Percentiles rank a stretch among this genome's conserved stretches.
Conservation (phyloP, 495 filamentous ascomycete genomes). For the Neohortaea acidophila region DNA sequence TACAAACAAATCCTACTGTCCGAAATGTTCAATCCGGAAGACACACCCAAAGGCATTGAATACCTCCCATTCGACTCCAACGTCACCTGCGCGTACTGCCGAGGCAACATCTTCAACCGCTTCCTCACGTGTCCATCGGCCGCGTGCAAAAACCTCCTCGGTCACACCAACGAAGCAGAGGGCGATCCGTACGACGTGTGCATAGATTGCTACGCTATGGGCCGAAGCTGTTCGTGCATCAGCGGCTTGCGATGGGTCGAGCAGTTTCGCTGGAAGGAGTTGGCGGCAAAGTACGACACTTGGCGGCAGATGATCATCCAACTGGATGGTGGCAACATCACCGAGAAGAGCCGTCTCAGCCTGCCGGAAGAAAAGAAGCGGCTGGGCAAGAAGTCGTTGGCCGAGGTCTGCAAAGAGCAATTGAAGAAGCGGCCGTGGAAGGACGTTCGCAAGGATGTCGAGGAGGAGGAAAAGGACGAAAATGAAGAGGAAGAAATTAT, state of each 20-base stretch:
- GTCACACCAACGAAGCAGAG: slow-evolving; percentile 22
- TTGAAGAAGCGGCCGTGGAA: slow-evolving; percentile 53
- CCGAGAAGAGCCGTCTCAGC: slow-evolving; percentile 44
- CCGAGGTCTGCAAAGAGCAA: slow-evolving; percentile 82
- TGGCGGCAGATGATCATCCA: slow-evolving; percentile 66
- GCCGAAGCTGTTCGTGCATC: slow-evolving; percentile 75
- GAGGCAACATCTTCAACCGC: slow-evolving; percentile 92
- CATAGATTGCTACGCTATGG: slow-evolving; percentile 93
- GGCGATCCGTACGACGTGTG: slow-evolving; percentile 67
- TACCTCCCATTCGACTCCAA: slow-evolving; percentile 67
- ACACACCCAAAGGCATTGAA: slow-evolving; percentile 44
- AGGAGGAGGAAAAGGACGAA: slow-evolving; percentile 21
- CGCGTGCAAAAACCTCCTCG: slow-evolving; percentile 42
- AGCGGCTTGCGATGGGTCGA: slow-evolving; percentile 81
- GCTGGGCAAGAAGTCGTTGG: slow-evolving; percentile 56
- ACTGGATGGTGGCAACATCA: slow-evolving; percentile 43
- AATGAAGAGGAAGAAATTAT: slow-evolving; percentile 25
- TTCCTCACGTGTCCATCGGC: slow-evolving; percentile 78
- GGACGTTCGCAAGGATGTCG: slow-evolving; percentile 35
- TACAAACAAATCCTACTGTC: slow-evolving; percentile 65
- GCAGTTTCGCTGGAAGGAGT: slow-evolving; percentile 69
- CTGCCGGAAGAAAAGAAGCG: slow-evolving; percentile 48
- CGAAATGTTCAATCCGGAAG: slow-evolving; percentile 60
- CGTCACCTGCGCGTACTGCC: slow-evolving; percentile 88
- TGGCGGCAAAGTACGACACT: slow-evolving; percentile 60